A percentile compares a stretch with the other conserved stretches of the same genome.
Evolutionary conservation across 1,284 basidiomycete species (phyloP).

Genomic region (Xerocomus amazonicus): DNA sequence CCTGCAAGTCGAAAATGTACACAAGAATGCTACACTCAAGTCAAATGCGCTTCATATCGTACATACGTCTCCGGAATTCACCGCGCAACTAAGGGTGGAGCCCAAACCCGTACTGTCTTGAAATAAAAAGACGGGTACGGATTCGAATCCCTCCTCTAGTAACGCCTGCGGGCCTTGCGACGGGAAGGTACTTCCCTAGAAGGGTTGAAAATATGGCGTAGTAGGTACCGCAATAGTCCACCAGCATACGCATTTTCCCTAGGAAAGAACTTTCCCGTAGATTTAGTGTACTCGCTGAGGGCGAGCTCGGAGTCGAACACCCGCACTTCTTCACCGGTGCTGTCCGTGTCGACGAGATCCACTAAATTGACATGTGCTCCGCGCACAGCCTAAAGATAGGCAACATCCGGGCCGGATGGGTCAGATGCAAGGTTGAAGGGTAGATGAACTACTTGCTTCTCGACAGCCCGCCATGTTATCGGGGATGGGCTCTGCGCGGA

Average conservation of each 20-base stretch:
- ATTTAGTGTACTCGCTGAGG: slow-evolving; percentile 11
- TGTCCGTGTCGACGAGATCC: slow-evolving; percentile 17
- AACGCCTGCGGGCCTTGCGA: slow-evolving; percentile 1
- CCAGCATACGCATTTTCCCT: slow-evolving; percentile 21
- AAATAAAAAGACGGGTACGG: not conserved
- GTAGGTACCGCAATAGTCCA: slow-evolving; percentile 16
- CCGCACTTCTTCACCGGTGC: not conserved
- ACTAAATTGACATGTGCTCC: slow-evolving; percentile 14
- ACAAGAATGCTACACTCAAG: not conserved
- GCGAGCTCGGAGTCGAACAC: slow-evolving; percentile 11
- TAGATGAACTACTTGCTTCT: too few relatives aligned
- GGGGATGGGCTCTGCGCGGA: slow-evolving; percentile 17
- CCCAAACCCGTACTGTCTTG: slow-evolving; percentile 1
- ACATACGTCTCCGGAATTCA: too few relatives aligned
- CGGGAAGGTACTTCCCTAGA: not conserved
- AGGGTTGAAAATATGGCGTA: slow-evolving; percentile 17
- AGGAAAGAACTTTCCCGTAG: slow-evolving; percentile 15
- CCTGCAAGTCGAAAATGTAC: too few relatives aligned
- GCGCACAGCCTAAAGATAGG: slow-evolving; percentile 5
- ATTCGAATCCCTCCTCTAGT: slow-evolving; percentile 11
- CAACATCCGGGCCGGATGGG: too few relatives aligned
- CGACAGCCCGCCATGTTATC: not conserved
- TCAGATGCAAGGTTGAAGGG: too few relatives aligned
- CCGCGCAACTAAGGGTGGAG: not conserved
- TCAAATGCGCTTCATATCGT: not conserved